Conservation (phyloP, 441 rosid species). For the Arabidopsis lyrata region DNA sequence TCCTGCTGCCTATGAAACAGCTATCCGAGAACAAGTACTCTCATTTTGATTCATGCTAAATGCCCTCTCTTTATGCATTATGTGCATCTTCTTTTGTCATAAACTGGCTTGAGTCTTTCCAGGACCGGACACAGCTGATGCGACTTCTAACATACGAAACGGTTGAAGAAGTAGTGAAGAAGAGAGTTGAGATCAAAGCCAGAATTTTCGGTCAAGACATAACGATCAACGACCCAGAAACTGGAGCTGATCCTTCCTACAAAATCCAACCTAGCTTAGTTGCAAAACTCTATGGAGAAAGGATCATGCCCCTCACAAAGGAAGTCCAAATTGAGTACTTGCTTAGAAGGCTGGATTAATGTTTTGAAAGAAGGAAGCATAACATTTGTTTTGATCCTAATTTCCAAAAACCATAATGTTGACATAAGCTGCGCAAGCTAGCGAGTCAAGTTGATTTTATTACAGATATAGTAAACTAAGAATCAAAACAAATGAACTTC, state of each 20-base stretch:
- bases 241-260: slow-evolving; percentile 60
- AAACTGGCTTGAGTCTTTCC: slow-evolving; percentile 34
- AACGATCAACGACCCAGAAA: slow-evolving; percentile 44
- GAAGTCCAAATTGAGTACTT: slow-evolving; percentile 55
- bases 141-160: slow-evolving; percentile 65
- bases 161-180: slow-evolving; percentile 74
- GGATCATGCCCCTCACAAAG: slow-evolving; percentile 53
- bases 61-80: background rate
- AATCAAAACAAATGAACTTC: slow-evolving; percentile 26
- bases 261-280: slow-evolving; percentile 70
- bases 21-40: slow-evolving; percentile 74
- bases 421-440: slow-evolving; percentile 20
- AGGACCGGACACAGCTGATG: slow-evolving; percentile 73
- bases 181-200: slow-evolving; percentile 77
- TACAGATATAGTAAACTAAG: slow-evolving; percentile 29
- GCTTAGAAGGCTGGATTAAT: slow-evolving; percentile 47
- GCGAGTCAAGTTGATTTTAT: slow-evolving; percentile 33
- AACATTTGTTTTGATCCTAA: slow-evolving; percentile 24
- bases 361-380: slow-evolving; percentile 9
- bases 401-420: slow-evolving; percentile 24
- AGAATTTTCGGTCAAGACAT: slow-evolving; percentile 74
- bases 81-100: slow-evolving; percentile 6
- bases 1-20: slow-evolving; percentile 63
- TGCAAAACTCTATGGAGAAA: slow-evolving; percentile 48
- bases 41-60: slow-evolving; percentile 6